phyloP scores from a whole-genome alignment of 1,284 basidiomycete species.

The Cerioporus squamosus region DNA sequence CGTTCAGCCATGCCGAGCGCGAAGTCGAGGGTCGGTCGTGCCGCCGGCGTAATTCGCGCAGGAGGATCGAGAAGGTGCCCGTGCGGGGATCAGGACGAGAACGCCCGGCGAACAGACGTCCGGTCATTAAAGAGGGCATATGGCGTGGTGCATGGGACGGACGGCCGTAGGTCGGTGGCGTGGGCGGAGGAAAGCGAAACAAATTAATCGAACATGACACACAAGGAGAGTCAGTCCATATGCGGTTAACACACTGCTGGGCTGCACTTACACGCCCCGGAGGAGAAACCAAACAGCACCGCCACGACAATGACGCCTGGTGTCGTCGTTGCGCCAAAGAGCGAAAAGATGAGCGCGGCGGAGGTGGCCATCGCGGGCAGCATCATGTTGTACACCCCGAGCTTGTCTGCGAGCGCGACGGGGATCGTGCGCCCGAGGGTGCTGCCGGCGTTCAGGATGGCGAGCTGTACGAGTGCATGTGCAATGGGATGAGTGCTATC shows the following conservation, averaged over 20 bases:
- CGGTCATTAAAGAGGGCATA: no score
- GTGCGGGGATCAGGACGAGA: no score
- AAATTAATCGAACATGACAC: no score
- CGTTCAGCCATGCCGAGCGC: background rate
- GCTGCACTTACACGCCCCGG: slow-evolving; percentile 47
- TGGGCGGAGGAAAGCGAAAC: no score
- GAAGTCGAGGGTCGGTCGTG: no score
- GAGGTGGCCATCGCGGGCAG: slow-evolving; percentile 44
- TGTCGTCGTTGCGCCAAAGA: slow-evolving; percentile 45
- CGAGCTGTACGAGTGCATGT: slow-evolving; percentile 29
- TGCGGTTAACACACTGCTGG: background rate
- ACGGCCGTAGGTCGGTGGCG: no score
- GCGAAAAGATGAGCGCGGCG: slow-evolving; percentile 45
- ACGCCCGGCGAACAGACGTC: no score
- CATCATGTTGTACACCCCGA: slow-evolving; percentile 41
- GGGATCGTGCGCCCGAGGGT: slow-evolving; percentile 53
- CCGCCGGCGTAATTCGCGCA: no score
- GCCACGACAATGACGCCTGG: slow-evolving; percentile 45
- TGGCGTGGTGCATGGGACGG: no score
- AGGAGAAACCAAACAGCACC: slow-evolving; percentile 53
- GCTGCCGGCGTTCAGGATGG: slow-evolving; percentile 53
- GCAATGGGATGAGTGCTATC: background rate
- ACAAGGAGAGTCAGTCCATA: background rate
- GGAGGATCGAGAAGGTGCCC: no score
- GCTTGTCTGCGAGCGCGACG: slow-evolving; percentile 49